Evolutionary conservation across 768 basidiomycete genomes (phyloP), one percentile per base, ranked within the genome.

Genomic region (Boletus subparvulus): DNA sequence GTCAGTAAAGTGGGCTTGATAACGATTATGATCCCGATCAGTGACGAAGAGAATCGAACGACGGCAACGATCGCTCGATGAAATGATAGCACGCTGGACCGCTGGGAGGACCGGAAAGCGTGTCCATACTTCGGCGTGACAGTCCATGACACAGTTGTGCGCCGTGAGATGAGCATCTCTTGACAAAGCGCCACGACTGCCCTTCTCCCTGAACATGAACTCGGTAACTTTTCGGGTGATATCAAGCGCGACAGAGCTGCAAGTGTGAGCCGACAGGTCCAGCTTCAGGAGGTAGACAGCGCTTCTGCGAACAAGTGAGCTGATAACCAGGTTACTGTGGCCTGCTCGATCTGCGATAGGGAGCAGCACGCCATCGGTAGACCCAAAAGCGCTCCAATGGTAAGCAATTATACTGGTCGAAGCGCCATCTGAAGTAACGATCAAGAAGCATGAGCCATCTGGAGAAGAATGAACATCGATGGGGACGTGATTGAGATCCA

Each of bases 361-460:
- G 1, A 83, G 61, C 3, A 47, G 19, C 9, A 80, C 73, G 11
- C 83, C 84, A 17, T 70, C 61, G 3, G 73, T 73, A 5, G 80
- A 78, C 11, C 85, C 85, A 57, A 86, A 86, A 2, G 81, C 81
- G 13, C 71, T 73, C 81, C 81, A 83, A 62, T 86, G 85, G 61
- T 80, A 82, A 6, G 77, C 77, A 3, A 68, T 69, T 11, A 78
- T 56, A 16, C 51, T 50, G 6, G 50, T 51, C 11, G 55, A 55
- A 21, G 61, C 45, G 13, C 64, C 66, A 35, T 67, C 54, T 3
- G 54, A 56, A 24, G 70, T 67, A 8, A 73, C 65, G 2, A 69
- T 52, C 33, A 84, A 36, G 43, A 85, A 72, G 60, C 82, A 84
- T 7, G 83, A 75, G 0, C 82, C 83, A 45, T 85, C 84, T 10